Evolutionary conservation across 2,329 filamentous ascomycete species (phyloP), one percentile per base, ranked within the genome.

Genomic region (Colletotrichum sp.): DNA sequence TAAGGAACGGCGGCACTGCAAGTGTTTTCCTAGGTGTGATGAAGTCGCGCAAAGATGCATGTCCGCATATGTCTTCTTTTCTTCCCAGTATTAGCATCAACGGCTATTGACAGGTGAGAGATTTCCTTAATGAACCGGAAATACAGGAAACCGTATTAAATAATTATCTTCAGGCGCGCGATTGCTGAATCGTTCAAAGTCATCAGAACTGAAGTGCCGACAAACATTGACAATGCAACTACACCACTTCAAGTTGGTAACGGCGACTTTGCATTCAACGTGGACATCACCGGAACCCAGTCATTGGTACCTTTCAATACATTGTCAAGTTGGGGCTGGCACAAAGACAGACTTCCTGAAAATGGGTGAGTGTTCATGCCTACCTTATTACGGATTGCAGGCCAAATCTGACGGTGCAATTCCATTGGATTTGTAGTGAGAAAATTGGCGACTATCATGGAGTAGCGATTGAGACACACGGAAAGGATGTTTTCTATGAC

Each of bases 251-350:
- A 88, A 77, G 86, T 89, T 5, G 87, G 87, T n/a, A 88, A 88
- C 78, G 87, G 87, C 13, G 87, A 88, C 78, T 87, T 88, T 77
- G 87, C 87, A 4, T 88, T 88, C 75, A 85, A 85, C 8, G 85
- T 85, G 8, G 87, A 89, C 77, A 81, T 87, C 6, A 89, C 87
- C 2, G 87, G 87, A 9, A 79, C 89, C 68, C 57, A 82, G 79
- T 87, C 86, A 2, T 87, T 88, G 74, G 82, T 83, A n/a, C 85
- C 86, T 1, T 89, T 86, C 77, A 86, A 83, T 21, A 87, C 83
- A 6, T 82, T 88, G 82, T 88, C 86, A 4, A 85, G 84, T 5
- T 89, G 86, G 87, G 87, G 86, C 9, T 89, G 87, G 87, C 87
- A 89, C 80, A 88, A 88, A 60, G 87, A 87, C 74, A 86, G 85